Conservation (phyloP, 306 rosid genomes). For the Dalbergia oliveri region DNA sequence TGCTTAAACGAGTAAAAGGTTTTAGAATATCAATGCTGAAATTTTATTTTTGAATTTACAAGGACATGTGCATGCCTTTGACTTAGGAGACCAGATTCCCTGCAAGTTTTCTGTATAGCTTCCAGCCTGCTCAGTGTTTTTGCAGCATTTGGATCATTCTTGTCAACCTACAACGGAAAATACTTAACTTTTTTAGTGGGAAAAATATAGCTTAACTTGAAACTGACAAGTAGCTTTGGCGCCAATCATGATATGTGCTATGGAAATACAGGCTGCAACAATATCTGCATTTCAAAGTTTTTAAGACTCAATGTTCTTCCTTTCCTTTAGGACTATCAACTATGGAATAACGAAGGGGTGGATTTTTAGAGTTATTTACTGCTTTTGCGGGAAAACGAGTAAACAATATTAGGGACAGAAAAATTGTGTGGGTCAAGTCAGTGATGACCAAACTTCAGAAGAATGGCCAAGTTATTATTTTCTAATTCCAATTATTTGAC, state of each 20-base stretch:
- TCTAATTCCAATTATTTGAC: background rate
- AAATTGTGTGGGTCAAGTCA: background rate
- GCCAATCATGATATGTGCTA: background rate
- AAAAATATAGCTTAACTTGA: background rate
- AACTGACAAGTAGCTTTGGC: background rate
- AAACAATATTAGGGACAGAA: background rate
- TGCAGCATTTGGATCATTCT: conserved; percentile 83
- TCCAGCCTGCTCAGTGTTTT: conserved; percentile 85
- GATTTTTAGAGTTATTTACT: background rate
- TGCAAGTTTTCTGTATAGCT: conserved; percentile 77
- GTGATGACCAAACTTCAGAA: conserved; percentile 13
- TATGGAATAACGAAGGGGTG: conserved; percentile 7
- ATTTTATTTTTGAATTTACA: background rate
- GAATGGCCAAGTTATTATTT: conserved; percentile 3
- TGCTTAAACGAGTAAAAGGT: conserved; percentile 29
- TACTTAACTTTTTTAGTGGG: conserved; percentile 32
- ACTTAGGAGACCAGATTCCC: conserved; percentile 78
- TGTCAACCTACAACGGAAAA: conserved; percentile 72
- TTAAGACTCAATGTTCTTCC: background rate
- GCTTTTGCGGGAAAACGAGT: conserved; percentile 11
- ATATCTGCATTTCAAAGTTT: conserved; percentile 31
- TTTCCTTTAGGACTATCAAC: conserved; percentile 2
- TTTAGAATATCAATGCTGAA: conserved; percentile 32
- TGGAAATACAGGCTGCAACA: background rate
- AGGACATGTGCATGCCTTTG: conserved; percentile 57